Evolutionary conservation across 352 stramenopile species (phyloP), one percentile per base, ranked within the genome.

Genomic region (Plasmopara halstedii): DNA sequence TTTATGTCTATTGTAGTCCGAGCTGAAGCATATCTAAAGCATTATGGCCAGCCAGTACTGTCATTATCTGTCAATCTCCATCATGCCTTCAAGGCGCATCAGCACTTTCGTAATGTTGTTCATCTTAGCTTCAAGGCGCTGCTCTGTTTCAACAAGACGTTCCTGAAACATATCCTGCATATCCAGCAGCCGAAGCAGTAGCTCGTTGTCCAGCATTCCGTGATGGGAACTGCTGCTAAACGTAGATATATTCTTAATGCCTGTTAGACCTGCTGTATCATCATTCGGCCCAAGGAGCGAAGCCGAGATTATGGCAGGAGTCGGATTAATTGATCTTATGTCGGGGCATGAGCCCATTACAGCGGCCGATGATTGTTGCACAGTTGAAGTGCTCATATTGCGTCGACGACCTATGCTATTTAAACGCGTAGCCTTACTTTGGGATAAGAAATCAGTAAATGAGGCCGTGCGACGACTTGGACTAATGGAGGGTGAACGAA

Each of bases 41-140:
- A 29, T 29, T 29, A 29, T 29, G 2, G 3, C 25, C 11, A 29
- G 7, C 25, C 1, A 11, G 25, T 6, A 6, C 4, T 27, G 23
- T 29, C 11, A 29, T 32, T 58, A 79, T 18, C 78, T 61, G n/a
- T 76, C 57, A 10, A 69, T 42, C 41, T 87, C 67, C 36, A 87
- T 74, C 47, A 78, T 59, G 0, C 55, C 49, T 47, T 89, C 74
- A 2, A 89, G 56, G 9, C 71, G 67, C 31, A 83, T 54, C 22
- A 89, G 50, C 34, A 85, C 80, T 53, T 85, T 87, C 33, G 67
- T 80, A 11, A 89, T 50, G 37, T 77, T 69, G 46, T 81, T 64
- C 3, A 89, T 42, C 47, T 87, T 87, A 3, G 64, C 52, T 36
- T 89, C 77, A n/a, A 87, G 57, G 5, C 74, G 67, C 23, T 74